Percentiles rank a stretch among this genome's conserved stretches.
These are phyloP conservation scores for Cladorrhinum sp. DNA, from an alignment of 2,329 filamentous ascomycete species.

Conservation along the genomic window DNA sequence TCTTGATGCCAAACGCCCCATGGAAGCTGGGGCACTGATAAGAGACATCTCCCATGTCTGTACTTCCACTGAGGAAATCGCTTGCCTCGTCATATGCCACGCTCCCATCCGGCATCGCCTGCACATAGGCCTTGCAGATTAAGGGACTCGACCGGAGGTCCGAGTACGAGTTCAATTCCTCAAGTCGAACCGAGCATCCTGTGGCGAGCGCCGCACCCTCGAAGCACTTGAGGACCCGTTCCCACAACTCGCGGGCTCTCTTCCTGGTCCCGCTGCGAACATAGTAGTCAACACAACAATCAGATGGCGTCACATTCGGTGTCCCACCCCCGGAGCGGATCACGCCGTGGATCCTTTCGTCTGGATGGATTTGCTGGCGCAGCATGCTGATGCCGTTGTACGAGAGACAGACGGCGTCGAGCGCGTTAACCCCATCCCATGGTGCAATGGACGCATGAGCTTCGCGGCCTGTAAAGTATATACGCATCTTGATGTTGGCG, in stretches of 20 bases:
- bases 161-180: constrained; percentile 33
- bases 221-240: constrained; percentile 34
- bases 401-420: constrained; percentile 45
- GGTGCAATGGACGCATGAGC: constrained; percentile 48
- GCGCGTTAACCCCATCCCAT: constrained; percentile 50
- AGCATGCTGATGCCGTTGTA: constrained; percentile 44
- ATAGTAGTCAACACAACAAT: constrained; percentile 43
- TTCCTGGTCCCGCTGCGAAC: constrained; percentile 41
- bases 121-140: constrained; percentile 30
- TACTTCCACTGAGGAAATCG: constrained; percentile 34
- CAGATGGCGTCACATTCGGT: constrained; percentile 38
- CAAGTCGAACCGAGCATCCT: constrained; percentile 31
- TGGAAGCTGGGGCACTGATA: constrained; percentile 45
- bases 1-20: constrained; percentile 40
- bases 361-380: constrained; percentile 48
- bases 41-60: constrained; percentile 43
- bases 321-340: constrained; percentile 39
- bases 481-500: constrained; percentile 34
- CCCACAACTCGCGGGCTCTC: constrained; percentile 33
- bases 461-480: constrained; percentile 43
- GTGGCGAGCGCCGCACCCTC: constrained; percentile 37
- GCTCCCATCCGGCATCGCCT: constrained; percentile 30
- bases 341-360: constrained; percentile 49
- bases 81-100: constrained; percentile 30
- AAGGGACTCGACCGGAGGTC: constrained; percentile 30